Percentiles rank a stretch among this genome's conserved stretches.
These are phyloP conservation scores for Hypomyces perniciosus DNA, from an alignment of 2,329 filamentous ascomycete genomes.

Conservation along the genomic window DNA sequence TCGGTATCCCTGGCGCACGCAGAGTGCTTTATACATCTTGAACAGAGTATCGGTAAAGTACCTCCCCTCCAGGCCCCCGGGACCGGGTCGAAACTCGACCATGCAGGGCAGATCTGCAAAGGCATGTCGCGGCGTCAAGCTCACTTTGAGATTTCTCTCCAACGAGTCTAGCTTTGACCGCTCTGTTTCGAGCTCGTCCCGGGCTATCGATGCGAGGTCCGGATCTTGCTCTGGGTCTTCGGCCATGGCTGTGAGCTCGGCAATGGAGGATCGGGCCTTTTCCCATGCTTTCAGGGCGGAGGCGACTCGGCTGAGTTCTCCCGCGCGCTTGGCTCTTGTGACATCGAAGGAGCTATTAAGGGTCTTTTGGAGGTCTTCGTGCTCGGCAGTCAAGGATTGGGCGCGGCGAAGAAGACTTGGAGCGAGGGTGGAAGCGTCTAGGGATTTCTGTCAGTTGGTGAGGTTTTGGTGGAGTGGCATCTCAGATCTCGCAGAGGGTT, in stretches of 20 bases:
- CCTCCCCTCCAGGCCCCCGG: conserved; percentile 83
- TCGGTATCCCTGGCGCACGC: conserved; percentile 60
- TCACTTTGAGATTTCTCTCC: conserved; percentile 62
- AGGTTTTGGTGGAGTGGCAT: not conserved
- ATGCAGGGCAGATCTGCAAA: conserved; percentile 88
- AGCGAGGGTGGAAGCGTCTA: conserved; percentile 33
- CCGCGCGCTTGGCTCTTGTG: conserved; percentile 52
- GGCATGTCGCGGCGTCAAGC: conserved; percentile 80
- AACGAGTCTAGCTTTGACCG: conserved; percentile 55
- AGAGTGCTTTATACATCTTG: conserved; percentile 83
- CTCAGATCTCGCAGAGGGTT: not conserved
- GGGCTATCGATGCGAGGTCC: conserved; percentile 71
- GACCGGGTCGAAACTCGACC: conserved; percentile 85
- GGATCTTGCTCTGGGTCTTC: conserved; percentile 42
- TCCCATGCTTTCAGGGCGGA: conserved; percentile 55
- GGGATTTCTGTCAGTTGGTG: not conserved
- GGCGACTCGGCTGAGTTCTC: conserved; percentile 55
- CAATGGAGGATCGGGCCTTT: conserved; percentile 43
- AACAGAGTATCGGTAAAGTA: conserved; percentile 85
- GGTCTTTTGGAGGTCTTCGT: conserved; percentile 45
- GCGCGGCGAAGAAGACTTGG: conserved; percentile 55
- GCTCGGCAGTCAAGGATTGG: conserved; percentile 50
- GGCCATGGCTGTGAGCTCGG: conserved; percentile 48
- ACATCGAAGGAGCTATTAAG: conserved; percentile 52
- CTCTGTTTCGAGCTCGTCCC: conserved; percentile 73